Evolutionary conservation across 1,139 yeast genomes (phyloP), one percentile per base, ranked within the genome.

Genomic region (Suhomyces yuchorum): DNA sequence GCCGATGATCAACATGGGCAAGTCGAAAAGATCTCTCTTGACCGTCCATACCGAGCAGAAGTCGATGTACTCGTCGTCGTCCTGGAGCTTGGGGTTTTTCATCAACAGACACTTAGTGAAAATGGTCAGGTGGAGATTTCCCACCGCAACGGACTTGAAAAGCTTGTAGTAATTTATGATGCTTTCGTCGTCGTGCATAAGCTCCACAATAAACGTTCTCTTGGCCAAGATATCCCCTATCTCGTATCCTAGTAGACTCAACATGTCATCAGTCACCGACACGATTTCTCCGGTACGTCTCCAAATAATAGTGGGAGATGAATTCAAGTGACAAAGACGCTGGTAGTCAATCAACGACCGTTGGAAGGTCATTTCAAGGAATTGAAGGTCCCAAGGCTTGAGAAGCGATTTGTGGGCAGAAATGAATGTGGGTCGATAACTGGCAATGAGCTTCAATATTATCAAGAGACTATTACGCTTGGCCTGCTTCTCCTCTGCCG

Each of bases 11-110:
- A 67, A 68, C 82, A 68, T 80, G 49, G 98, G 97, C 46, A 91
- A 84, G 60, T 91, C 96, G 68, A 91, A 92, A 44, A 88, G 82
- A 66, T 92, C 97, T 55, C 96, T 73, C 58, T 89, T 89, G 22
- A 80, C 83, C 0, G 85, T 81, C 85, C 85, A 81, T 26, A 80
- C 84, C 32, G 81, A 74, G 55, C 83, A 78, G 58, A 82, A 80
- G 53, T 77, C 79, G 44, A 81, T 70, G 55, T 61, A 77, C 11
- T 61, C 65, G 8, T 53, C 56, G 33, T 39, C 67, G 3, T 40
- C 42, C 15, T 18, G 32, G 40, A 17, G 56, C 61, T 12, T 49
- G 51, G 47, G 40, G 63, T 58, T 51, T 39, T 71, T 64, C 49
- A 74, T 66, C 52, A 82, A 68, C 54, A 71, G 73, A 54, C 77